Base-by-base conservation (phyloP, 2,329 filamentous ascomycete species). In the Fusarium proliferatum region DNA sequence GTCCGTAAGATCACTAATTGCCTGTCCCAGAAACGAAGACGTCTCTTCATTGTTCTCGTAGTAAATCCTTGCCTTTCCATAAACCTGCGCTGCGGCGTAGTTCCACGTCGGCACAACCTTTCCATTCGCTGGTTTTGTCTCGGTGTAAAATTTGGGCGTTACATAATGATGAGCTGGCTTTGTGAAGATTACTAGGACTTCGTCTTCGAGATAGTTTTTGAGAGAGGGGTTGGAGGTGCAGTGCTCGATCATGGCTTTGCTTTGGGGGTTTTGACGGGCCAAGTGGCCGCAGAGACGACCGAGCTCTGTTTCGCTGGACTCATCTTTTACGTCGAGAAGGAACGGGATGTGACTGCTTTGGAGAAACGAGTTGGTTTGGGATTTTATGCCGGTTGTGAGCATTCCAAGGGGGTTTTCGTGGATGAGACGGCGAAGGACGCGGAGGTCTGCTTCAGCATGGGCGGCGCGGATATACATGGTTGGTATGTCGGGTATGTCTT, bases 51-150 rank as follows among this genome's bases (percentile, higher is more conserved):
- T 79, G 34, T 84, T 83, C 7, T 91, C 87, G 59, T 81, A 86
- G 73, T 86, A 88, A 3, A 92, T 80, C 0, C 66, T 86, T 2
- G 88, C 87, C 6, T 80, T 85, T 2, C 91, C 91, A 73, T 92
- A 92, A 0, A 84, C 88, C 77, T 93, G 89, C 0, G 87, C 90
- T 0, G 91, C 90, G 1, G 89, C 84, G 75, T 93, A 93, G 79
- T 93, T 90, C 91, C 91, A 93, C 0, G 91, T 93, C 1, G 90
- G 90, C 6, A 92, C 91, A 0, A 92, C 91, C 69, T 93, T 93
- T 10, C 86, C 91, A 0, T 86, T 90, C 0, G 76, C 77, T 0
- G 90, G 91, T 77, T 93, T 93, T 1, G 91, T 92, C 70, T 90
- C 85, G 8, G 82, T 84, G 81, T 93, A 93, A 80, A 92, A 93